These are phyloP conservation scores for Amanita polypyramis DNA, from an alignment of 768 basidiomycete species.

Conservation along the genomic window DNA sequence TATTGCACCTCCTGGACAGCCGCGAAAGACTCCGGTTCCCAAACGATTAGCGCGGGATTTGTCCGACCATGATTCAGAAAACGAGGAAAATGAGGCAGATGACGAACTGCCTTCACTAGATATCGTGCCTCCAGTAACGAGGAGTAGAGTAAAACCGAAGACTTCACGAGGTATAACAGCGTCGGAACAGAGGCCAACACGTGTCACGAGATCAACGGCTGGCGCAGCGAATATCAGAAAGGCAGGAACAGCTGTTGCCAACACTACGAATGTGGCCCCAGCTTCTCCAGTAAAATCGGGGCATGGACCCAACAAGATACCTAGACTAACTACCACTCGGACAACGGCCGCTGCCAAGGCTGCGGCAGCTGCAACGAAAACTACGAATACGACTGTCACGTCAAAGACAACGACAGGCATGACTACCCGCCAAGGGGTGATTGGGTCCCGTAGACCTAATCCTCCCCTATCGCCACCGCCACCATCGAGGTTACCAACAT, in stretches of 20 bases:
- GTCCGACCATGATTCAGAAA: conserved; percentile 49
- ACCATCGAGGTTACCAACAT: conserved; percentile 65
- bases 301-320: conserved; percentile 58
- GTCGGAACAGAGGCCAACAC: conserved; percentile 64
- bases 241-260: conserved; percentile 26
- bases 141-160: conserved; percentile 24
- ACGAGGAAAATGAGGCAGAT: conserved; percentile 35
- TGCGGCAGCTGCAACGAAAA: conserved; percentile 28
- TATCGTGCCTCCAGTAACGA: conserved; percentile 26
- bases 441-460: conserved; percentile 19
- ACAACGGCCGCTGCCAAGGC: conserved; percentile 38
- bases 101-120: conserved; percentile 59
- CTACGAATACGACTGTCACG: conserved; percentile 13
- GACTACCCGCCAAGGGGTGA: conserved; percentile 4
- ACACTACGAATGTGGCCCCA: conserved; percentile 18
- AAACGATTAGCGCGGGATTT: conserved; percentile 63
- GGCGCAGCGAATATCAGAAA: conserved; percentile 44
- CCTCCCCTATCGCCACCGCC: conserved; percentile 55
- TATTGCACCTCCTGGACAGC: conserved; percentile 73
- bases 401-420: conserved; percentile 15
- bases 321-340: conserved; percentile 46
- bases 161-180: conserved; percentile 39
- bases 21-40: conserved; percentile 76
- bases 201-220: conserved; percentile 65
- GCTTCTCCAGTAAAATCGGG: conserved; percentile 32